Conservation (phyloP, 2,329 filamentous ascomycete species). For the Fusarium scirpi region DNA sequence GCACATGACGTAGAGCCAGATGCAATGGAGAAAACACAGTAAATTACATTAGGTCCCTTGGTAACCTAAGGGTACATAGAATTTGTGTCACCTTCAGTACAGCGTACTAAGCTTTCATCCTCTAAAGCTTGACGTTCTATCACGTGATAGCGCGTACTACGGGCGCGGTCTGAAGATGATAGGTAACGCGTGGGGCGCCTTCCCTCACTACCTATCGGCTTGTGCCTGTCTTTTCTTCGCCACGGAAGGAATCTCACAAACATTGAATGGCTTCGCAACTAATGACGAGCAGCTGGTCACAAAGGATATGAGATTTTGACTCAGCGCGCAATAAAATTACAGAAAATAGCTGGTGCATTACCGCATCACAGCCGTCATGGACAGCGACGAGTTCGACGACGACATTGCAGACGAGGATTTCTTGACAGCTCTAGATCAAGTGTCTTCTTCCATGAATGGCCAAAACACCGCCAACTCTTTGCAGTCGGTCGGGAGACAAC, state of each 20-base stretch:
- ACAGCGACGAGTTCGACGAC: conserved; percentile 73
- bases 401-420: conserved; percentile 75
- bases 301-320: conserved; percentile 19
- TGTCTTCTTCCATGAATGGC: conserved; percentile 50
- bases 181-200: conserved; percentile 31
- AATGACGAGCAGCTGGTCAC: not conserved
- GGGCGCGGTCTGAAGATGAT: conserved; percentile 3
- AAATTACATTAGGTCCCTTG: not conserved
- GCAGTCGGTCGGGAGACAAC: not conserved
- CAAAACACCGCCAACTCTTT: conserved; percentile 8
- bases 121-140: not conserved
- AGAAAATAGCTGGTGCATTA: conserved; percentile 2
- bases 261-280: not conserved
- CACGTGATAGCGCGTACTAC: conserved; percentile 48
- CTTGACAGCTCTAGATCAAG: conserved; percentile 69
- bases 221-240: not conserved
- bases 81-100: not conserved
- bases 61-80: not conserved
- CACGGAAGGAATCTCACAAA: not conserved
- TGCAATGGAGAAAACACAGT: not conserved
- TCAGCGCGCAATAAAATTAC: not conserved
- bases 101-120: not conserved
- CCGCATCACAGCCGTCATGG: conserved; percentile 54
- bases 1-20: not conserved
- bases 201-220: not conserved